Evolutionary conservation across 2,329 filamentous ascomycete genomes (phyloP).

Genomic region (Phaeosphaeria sp.): DNA sequence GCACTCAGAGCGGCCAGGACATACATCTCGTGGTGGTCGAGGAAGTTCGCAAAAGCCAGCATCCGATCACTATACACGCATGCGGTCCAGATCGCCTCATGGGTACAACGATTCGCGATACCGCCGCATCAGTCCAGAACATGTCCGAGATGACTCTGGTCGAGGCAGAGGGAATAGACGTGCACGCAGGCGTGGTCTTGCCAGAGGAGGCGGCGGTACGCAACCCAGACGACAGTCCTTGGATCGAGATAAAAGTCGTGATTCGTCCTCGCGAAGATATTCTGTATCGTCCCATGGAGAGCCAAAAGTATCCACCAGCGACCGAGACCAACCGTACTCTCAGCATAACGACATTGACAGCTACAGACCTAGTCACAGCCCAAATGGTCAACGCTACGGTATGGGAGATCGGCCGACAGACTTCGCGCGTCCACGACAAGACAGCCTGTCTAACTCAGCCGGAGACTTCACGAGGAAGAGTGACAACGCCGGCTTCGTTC

Average conservation of each 20-base stretch:
- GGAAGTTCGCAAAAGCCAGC: neutral
- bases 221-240: neutral
- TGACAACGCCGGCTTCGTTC: neutral
- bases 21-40: neutral
- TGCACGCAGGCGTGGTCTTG: neutral
- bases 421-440: neutral
- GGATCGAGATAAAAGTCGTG: neutral
- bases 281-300: neutral
- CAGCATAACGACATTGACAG: neutral
- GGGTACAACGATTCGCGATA: neutral
- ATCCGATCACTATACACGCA: neutral
- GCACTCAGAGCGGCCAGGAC: neutral
- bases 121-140: neutral
- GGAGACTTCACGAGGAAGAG: neutral
- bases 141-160: neutral
- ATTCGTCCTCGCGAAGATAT: neutral
- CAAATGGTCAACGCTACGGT: neutral
- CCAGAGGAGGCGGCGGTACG: neutral
- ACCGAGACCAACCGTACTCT: neutral
- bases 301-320: neutral
- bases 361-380: neutral
- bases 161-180: neutral
- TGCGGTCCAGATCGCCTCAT: neutral
- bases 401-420: neutral
- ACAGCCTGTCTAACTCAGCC: neutral